A percentile compares a stretch with the other conserved stretches of the same genome.
Evolutionary conservation across 1,284 basidiomycete species (phyloP).

Genomic region (Apiotrichum mycotoxinovorans): DNA sequence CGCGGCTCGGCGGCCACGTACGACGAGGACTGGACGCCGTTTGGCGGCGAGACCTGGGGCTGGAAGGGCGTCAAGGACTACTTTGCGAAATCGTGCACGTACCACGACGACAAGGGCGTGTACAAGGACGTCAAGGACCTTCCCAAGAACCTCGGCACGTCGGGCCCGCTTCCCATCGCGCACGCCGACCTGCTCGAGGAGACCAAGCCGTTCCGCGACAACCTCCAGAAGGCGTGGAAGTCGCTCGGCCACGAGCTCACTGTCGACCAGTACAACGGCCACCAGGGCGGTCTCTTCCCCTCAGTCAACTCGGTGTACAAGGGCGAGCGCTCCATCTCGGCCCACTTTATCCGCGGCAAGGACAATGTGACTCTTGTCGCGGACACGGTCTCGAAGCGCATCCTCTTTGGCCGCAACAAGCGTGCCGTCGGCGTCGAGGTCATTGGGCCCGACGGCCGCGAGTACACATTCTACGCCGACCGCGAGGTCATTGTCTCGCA

Average conservation of each 20-base stretch:
- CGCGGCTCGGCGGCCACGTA: constrained; percentile 59
- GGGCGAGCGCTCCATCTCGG: constrained; percentile 12
- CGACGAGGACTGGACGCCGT: constrained; percentile 52
- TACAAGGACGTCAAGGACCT: constrained; percentile 5
- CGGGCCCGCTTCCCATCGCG: constrained; percentile 10
- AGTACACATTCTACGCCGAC: constrained; percentile 14
- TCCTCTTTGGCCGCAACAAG: constrained; percentile 11
- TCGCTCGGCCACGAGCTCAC: constrained; percentile 7
- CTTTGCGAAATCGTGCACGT: constrained; percentile 15
- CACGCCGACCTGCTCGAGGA: constrained; percentile 12
- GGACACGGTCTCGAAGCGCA: constrained; percentile 9
- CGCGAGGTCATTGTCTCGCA: constrained; percentile 17
- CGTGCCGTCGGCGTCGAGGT: constrained; percentile 14
- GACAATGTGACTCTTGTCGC: constrained; percentile 10
- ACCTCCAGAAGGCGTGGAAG: constrained; percentile 13
- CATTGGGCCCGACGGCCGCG: constrained; percentile 12
- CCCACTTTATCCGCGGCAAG: constrained; percentile 10
- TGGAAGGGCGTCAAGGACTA: constrained; percentile 16
- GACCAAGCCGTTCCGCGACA: constrained; percentile 16
- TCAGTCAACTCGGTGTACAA: constrained; percentile 14
- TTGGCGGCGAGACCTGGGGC: constrained; percentile 9
- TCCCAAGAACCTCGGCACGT: constrained; percentile 3
- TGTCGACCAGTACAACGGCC: constrained; percentile 10
- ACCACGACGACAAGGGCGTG: constrained; percentile 10
- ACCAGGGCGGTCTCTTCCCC: constrained; percentile 11